These are phyloP conservation scores for Arthrobotrys musiformis DNA, from an alignment of 2,329 filamentous ascomycete species.

Conservation along the genomic window DNA sequence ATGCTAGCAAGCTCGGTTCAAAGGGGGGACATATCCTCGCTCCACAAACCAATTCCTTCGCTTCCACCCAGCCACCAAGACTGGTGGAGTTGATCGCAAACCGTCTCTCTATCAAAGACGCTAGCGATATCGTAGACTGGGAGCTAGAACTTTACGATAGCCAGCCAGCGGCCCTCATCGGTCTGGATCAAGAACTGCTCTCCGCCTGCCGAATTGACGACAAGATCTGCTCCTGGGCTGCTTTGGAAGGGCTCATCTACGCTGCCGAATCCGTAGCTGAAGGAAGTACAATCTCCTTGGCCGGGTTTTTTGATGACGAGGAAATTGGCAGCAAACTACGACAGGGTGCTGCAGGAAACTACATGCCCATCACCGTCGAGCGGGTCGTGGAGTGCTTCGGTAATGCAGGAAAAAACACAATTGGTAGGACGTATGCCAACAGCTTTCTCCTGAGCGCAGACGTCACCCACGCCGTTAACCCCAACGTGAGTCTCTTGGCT, in stretches of 20 bases:
- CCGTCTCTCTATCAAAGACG: conserved; percentile 77
- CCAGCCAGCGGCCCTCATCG: conserved; percentile 84
- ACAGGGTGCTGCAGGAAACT: conserved; percentile 89
- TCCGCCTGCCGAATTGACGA: conserved; percentile 96
- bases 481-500: conserved; percentile 69
- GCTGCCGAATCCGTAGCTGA: conserved; percentile 68
- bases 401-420: conserved; percentile 63
- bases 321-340: conserved; percentile 92
- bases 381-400: conserved; percentile 74
- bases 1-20: conserved; percentile 58
- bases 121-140: conserved; percentile 87
- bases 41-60: conserved; percentile 67
- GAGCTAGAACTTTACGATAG: conserved; percentile 94
- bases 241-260: conserved; percentile 82
- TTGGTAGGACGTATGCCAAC: conserved; percentile 86
- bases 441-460: conserved; percentile 93
- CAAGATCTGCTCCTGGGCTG: conserved; percentile 95
- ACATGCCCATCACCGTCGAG: conserved; percentile 82
- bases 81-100: conserved; percentile 84
- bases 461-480: conserved; percentile 92
- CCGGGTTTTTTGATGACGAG: conserved; percentile 96
- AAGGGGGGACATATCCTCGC: conserved; percentile 25
- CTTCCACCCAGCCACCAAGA: conserved; percentile 82
- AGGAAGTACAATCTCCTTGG: conserved; percentile 82
- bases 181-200: conserved; percentile 91